Base-by-base conservation (phyloP, 2,329 filamentous ascomycete genomes). In the Parastagonospora nodorum region DNA sequence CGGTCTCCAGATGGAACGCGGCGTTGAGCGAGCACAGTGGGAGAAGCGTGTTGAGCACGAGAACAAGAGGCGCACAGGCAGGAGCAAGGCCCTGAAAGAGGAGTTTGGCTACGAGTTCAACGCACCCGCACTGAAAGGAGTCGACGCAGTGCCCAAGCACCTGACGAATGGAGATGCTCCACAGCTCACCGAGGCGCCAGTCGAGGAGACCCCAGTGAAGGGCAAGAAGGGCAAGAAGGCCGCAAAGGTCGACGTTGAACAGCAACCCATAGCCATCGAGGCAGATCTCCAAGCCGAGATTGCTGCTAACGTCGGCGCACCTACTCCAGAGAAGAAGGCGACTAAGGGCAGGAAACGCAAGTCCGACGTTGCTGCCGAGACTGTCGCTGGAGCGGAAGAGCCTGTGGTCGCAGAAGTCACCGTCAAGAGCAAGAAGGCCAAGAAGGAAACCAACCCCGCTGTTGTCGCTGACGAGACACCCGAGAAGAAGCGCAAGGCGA, bases 101-200 rank as follows among this genome's bases (percentile, higher is more conserved):
- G 75, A 95, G 51, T 76, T 96, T 52, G 93, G 89, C 8, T 97
- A 99, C 74, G 87, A 94, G 53, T 92, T 91, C 67, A 84, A 90
- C 44, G 82, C 84, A 16, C 90, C 91, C 0, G 77, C 81, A 60
- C 76, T 96, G 60, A 95, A 90, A 79, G 74, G 75, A 30, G 82
- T 85, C 6, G 79, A 82, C 16, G 56, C 64, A 12, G 64, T 73
- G 11, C 68, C 69, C 5, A 67, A 67, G 48, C 66, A 64, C n/a
- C 38, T 66, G 4, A 64, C 68, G 40, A 60, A 63, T 19, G 60
- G 47, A 11, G 61, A 64, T 43, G 53, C 68, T 19, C 60, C 69
- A 43, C 53, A 67, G 33, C 48, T 72, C 8, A 52, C 50, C 2
- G 60, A 72, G 40, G 44, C 58, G 4, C 50, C 61, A 42, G 57